Evolutionary conservation across 2,329 filamentous ascomycete species (phyloP).

Genomic region (Fusarium sp.): DNA sequence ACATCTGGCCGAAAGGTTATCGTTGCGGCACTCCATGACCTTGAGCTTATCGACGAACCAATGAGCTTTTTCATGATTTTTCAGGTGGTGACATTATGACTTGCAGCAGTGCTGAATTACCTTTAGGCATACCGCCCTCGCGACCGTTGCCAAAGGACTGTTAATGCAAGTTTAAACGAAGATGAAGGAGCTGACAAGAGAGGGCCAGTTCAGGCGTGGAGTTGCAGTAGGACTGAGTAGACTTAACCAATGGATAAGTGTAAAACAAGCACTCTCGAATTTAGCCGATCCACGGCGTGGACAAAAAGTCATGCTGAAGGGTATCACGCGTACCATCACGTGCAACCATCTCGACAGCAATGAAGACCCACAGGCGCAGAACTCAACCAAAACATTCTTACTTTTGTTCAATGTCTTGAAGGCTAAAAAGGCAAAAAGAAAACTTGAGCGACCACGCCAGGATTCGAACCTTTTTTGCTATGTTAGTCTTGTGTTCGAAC

Average conservation of each 20-base stretch:
- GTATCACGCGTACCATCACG: too few relatives aligned
- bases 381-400: not conserved
- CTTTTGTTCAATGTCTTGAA: not conserved
- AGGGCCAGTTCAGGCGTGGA: too few relatives aligned
- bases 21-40: not conserved
- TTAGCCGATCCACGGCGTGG: not conserved
- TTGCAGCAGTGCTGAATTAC: too few relatives aligned
- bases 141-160: too few relatives aligned
- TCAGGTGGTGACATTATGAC: too few relatives aligned
- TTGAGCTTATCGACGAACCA: not conserved
- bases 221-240: too few relatives aligned
- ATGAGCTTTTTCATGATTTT: not conserved
- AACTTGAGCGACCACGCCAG: slow-evolving; percentile 22
- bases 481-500: not conserved
- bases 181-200: too few relatives aligned
- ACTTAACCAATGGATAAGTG: too few relatives aligned
- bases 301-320: not conserved
- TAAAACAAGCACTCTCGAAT: not conserved
- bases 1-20: not conserved
- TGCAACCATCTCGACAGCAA: too few relatives aligned
- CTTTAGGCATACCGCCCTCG: too few relatives aligned
- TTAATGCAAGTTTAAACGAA: too few relatives aligned
- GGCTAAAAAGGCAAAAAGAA: not conserved
- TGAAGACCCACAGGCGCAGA: not conserved
- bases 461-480: slow-evolving; percentile 16